Evolutionary conservation across 768 basidiomycete genomes (phyloP), one percentile per base, ranked within the genome.

Genomic region (Lactarius vividus): DNA sequence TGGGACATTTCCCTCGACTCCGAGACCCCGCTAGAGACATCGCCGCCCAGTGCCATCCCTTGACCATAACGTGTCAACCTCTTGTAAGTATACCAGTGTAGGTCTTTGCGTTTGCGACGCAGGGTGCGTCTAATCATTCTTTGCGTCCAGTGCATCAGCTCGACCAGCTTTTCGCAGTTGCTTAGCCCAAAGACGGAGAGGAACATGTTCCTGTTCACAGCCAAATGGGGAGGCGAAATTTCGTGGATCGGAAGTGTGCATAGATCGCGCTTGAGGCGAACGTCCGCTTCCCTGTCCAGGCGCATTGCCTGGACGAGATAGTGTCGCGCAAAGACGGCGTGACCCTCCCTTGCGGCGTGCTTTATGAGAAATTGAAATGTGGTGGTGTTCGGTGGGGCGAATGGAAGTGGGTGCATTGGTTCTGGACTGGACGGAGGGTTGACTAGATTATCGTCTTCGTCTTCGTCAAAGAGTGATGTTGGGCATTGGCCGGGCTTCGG

Each of bases 281-380:
- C 18, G 72, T 75, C 71, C 71, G 65, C 63, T 16, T 69, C 56
- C 28, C 79, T 75, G 64, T 88, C 86, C 44, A 81, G 71, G 10
- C 70, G 64, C 59, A 82, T 79, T 2, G 86, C 85, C 71, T 87
- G 78, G 31, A 82, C 71, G 61, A 87, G 73, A 74, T 91, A 89
- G 75, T 92, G 88, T 49, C 88, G 85, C 18, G 85, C 83, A 67
- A 92, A 76, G 18, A 80, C 76, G 5, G 78, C 72, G 71, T 89
- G 79, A 18, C 80, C 76, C 13, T 77, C 76, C 59, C 71, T 76
- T 57, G 83, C 81, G 20, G 89, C 62, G 71, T 89, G 79, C 69
- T 84, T 83, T 11, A 92, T 76, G 59, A 92, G 80, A 62, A 83
- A 78, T 63, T 79, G 79, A 75, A 85, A 91, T 16, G 88, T 86